These are phyloP conservation scores for Chaetothyriales sp. DNA, from an alignment of 2,329 filamentous ascomycete species.

Conservation along the genomic window DNA sequence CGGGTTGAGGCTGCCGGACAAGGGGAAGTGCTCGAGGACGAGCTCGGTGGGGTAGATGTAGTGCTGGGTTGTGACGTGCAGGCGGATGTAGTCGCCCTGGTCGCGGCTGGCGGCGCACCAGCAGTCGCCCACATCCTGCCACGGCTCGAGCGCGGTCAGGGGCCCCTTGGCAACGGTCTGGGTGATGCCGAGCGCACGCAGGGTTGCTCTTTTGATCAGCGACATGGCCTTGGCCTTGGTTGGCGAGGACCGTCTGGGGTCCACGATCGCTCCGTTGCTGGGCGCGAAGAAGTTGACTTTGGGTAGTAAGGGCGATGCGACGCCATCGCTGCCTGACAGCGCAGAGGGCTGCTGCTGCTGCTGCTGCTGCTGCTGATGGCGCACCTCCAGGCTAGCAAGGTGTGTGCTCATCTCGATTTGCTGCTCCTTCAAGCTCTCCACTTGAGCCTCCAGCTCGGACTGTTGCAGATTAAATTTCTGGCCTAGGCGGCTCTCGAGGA, in stretches of 20 bases:
- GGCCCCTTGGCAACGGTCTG: slow-evolving; percentile 23
- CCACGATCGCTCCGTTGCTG: slow-evolving; percentile 50
- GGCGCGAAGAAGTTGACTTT: slow-evolving; percentile 59
- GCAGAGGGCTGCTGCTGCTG: background rate
- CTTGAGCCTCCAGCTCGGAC: slow-evolving; percentile 5
- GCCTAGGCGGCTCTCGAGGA: slow-evolving; percentile 10
- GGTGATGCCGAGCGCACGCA: slow-evolving; percentile 7
- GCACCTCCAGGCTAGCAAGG: slow-evolving; percentile 2
- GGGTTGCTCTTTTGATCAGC: slow-evolving; percentile 14
- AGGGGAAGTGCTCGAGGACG: slow-evolving; percentile 56
- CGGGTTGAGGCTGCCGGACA: slow-evolving; percentile 45
- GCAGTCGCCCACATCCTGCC: slow-evolving; percentile 71
- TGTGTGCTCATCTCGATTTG: slow-evolving; percentile 10
- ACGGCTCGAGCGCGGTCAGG: slow-evolving; percentile 46
- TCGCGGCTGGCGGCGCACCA: slow-evolving; percentile 51
- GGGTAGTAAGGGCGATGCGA: slow-evolving; percentile 12
- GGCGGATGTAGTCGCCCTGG: slow-evolving; percentile 26
- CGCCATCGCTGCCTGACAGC: slow-evolving; percentile 3
- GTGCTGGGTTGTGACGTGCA: slow-evolving; percentile 25
- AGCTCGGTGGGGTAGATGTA: slow-evolving; percentile 51
- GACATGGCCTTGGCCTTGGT: slow-evolving; percentile 26
- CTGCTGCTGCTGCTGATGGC: slow-evolving; percentile 1
- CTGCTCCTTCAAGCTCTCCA: slow-evolving; percentile 9
- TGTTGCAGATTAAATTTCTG: slow-evolving; percentile 9
- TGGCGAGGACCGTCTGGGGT: slow-evolving; percentile 45